phyloP scores from a whole-genome alignment of 345 rosid genomes.

The Eucalyptus dawsonii region DNA sequence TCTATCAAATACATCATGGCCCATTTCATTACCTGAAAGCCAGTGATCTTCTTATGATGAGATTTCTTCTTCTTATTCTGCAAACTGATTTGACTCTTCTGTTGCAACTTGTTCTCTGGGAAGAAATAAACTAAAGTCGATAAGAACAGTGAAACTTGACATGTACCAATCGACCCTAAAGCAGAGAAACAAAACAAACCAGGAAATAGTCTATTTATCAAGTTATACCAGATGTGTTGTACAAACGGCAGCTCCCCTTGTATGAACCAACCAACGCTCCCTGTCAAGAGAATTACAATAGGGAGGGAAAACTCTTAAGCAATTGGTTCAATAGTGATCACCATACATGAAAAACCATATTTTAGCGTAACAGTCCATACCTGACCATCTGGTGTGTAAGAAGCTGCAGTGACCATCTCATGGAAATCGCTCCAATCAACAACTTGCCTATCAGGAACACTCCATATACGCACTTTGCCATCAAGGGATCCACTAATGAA shows the following conservation, averaged over 20 bases:
- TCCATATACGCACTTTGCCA: constrained; percentile 97
- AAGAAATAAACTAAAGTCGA: not conserved
- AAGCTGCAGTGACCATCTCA: constrained; percentile 98
- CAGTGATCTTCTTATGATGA: constrained; percentile 86
- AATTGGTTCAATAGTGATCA: not conserved
- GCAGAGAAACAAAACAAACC: not conserved
- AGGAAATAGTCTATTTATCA: not conserved
- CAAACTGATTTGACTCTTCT: constrained; percentile 61
- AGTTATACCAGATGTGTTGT: constrained; percentile 55
- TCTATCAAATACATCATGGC: not conserved
- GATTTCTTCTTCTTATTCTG: constrained; percentile 89
- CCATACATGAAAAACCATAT: not conserved
- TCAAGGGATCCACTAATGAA: constrained; percentile 98
- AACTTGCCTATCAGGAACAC: constrained; percentile 85
- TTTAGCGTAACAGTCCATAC: constrained; percentile 10
- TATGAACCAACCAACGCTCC: constrained; percentile 89
- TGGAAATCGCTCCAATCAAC: constrained; percentile 95
- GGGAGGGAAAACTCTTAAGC: not conserved
- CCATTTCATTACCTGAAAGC: constrained; percentile 99
- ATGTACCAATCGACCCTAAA: not conserved
- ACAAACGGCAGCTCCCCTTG: constrained; percentile 84
- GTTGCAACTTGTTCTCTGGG: constrained; percentile 84
- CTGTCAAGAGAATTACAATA: constrained; percentile 20
- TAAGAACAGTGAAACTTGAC: not conserved
- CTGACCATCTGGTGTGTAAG: constrained; percentile 97